Base-by-base conservation (phyloP, 306 rosid genomes). In the Castanea mollissima region DNA sequence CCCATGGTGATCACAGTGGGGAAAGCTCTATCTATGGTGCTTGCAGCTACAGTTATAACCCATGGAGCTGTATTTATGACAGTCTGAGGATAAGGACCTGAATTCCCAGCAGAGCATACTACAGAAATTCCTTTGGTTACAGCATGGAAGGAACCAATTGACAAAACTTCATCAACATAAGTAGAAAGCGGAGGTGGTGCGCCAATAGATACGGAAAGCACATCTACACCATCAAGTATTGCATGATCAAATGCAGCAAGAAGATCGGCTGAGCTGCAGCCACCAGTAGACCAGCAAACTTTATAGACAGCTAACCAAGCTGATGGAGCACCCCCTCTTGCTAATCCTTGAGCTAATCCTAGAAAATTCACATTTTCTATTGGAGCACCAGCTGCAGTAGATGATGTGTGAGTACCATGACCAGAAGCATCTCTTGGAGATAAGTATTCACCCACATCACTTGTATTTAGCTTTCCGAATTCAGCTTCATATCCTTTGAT, bases 181-280 rank as follows among this genome's bases (percentile, higher is more conserved):
- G 83, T 78, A 49, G 86, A 71, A 44, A 85, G 89, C 49, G 92
- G 94, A 70, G 91, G 88, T 19, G 55, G 11, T 13, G 92, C 82
- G 15, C 95, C 92, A 9, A 91, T 85, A 76, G 91, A 91, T 10
- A 54, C 82, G 5, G 91, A 90, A 60, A 90, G 76, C 74, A 90
- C 69, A 65, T 88, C 85, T 3, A 90, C 92, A 1, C 91, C 89
- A 70, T 90, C 94, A 71, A 31, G 70, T 49, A 86, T 83, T 56
- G 94, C 94, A 67, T 88, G 92, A 49, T 86, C 94, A 76, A 90
- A 88, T 27, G 94, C 94, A 7, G 92, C 92, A 64, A 90, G 92
- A 20, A 90, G 20, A 51, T 90, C 94, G 2, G 90, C 91, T 9
- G 90, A 79, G 60, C 88, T 86, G 82, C 92, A 86, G 9, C 83